Evolutionary conservation across 2,329 filamentous ascomycete genomes (phyloP), one percentile per base, ranked within the genome.

Genomic region (Pseudocercospora eumusae): DNA sequence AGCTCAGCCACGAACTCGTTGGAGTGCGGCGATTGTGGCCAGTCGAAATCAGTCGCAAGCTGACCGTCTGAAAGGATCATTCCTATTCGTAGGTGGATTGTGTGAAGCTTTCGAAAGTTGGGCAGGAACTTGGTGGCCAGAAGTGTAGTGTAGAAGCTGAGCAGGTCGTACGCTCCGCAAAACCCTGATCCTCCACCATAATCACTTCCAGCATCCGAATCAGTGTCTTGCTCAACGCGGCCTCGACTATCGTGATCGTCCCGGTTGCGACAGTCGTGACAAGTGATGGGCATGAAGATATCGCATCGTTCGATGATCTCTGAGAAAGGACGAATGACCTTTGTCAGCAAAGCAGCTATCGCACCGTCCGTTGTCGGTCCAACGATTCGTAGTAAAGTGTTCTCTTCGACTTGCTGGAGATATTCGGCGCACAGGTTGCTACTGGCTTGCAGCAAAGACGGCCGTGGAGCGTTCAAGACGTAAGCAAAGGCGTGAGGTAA

Each of bases 301-400:
- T 33, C 20, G 36, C 53, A 56, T 6, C 53, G 21, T 28, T 42
- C 53, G 10, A 56, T 44, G 33, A 56, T 42, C 11, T 44, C 31
- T 13, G 53, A 40, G 33, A 25, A 56, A 21, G 53, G 53, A 15
- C 36, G 31, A 11, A 56, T 27, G 31, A 56, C 31, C 36, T 27
- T 56, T 20, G 53, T 56, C 31, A 56, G 33, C 33, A 56, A 44
- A 40, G 53, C 53, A 23, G 53, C 53, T 23, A 56, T 56, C 20
- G 31, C 53, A n/a, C 53, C 53, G 31, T 40, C 53, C 20, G 36
- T 42, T 8, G 28, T 56, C 10, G 53, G 53, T 21, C 53, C 53
- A 23, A 56, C 7, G 20, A 56, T 56, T 20, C 36, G 33, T 4
- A 56, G 28, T 11, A 9, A 23, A 10, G 23, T 44, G 18, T 44